These are phyloP conservation scores for Carex kokanica DNA, from an alignment of 176 grass and related monocot species.

Conservation along the genomic window DNA sequence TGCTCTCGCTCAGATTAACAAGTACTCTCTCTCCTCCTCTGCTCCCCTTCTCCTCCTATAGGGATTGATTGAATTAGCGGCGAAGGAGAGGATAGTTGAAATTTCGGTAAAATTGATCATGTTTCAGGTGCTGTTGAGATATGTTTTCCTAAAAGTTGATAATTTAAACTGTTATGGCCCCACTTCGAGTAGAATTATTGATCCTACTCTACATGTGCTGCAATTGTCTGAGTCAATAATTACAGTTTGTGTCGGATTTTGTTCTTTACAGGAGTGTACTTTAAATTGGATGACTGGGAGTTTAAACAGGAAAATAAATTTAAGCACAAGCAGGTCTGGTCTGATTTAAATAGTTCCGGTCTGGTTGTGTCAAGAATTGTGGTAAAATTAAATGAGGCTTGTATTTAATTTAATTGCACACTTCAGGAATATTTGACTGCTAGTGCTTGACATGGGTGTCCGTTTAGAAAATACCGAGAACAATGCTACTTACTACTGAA, in stretches of 20 bases:
- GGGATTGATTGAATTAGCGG: neutral
- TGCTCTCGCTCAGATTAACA: slow-evolving; percentile 95
- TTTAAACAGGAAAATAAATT: neutral
- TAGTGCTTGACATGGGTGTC: neutral
- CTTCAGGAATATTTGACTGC: neutral
- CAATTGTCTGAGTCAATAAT: neutral
- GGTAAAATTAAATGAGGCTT: neutral
- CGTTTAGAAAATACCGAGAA: neutral
- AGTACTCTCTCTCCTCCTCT: slow-evolving; percentile 34
- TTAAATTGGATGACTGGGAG: neutral
- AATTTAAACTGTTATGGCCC: neutral
- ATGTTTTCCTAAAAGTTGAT: neutral
- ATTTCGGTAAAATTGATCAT: neutral
- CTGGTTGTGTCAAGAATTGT: neutral
- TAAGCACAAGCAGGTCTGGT: neutral
- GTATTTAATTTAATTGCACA: neutral
- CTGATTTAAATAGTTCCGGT: neutral
- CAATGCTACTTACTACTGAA: neutral
- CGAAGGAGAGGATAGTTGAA: neutral
- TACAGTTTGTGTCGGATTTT: neutral
- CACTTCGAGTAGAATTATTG: neutral
- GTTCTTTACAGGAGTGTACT: neutral
- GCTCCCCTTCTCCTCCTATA: neutral
- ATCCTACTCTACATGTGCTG: neutral
- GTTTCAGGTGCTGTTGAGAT: neutral